phyloP scores from a whole-genome alignment of 257 asterid species.

The Henckelia pumila region DNA sequence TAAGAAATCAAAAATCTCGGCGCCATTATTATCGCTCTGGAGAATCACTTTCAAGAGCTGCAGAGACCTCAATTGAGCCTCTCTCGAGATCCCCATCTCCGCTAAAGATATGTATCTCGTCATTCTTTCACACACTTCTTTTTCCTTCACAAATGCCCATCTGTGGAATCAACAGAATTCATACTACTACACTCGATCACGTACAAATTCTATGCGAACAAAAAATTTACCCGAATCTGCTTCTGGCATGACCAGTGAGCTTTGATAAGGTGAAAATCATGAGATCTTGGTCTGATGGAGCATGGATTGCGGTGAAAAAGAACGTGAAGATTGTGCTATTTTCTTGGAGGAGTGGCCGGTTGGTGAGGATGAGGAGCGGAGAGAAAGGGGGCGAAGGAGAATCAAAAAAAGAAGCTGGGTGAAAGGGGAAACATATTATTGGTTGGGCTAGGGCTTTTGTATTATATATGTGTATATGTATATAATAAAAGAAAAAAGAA shows the following conservation, averaged over 20 bases:
- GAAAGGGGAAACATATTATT: too few species aligned
- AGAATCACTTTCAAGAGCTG: slow-evolving; percentile 45
- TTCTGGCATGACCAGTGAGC: slow-evolving; percentile 88
- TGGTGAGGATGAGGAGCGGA: too few species aligned
- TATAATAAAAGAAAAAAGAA: too few species aligned
- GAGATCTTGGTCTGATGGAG: slow-evolving; percentile 64
- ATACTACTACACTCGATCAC: too few species aligned
- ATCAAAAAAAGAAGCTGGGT: too few species aligned
- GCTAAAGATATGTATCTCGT: slow-evolving; percentile 10
- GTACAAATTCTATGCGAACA: too few species aligned
- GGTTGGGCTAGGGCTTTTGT: too few species aligned
- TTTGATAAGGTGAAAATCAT: slow-evolving; percentile 68
- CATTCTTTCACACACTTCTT: slow-evolving; percentile 47
- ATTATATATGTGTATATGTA: too few species aligned
- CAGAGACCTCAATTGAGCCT: slow-evolving; percentile 58
- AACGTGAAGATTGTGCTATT: too few species aligned
- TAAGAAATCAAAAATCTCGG: slow-evolving; percentile 40
- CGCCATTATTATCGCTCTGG: slow-evolving; percentile 36
- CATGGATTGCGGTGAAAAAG: slow-evolving; percentile 62
- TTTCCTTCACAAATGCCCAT: slow-evolving; percentile 70
- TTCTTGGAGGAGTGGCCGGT: too few species aligned
- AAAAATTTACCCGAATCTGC: slow-evolving; percentile 83
- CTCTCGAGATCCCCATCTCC: slow-evolving; percentile 60
- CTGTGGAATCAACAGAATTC: slow-evolving; percentile 25
- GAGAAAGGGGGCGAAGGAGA: too few species aligned